Base-by-base conservation (phyloP, 192 early-diverging fungal species). In the Backusella mclennaniae region DNA sequence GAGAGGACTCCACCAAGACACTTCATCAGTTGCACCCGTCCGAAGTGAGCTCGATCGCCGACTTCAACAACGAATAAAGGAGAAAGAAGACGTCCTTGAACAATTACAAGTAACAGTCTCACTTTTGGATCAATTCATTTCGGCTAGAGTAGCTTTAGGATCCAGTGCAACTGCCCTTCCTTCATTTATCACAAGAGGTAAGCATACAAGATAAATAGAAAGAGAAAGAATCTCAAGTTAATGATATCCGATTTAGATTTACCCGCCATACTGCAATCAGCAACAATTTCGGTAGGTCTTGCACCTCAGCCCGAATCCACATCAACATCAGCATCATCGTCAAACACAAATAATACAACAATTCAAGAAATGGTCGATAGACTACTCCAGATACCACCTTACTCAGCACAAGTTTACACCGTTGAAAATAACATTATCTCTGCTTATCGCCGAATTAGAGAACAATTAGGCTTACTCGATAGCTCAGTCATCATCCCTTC, bases 381-480 rank as follows among this genome's bases (percentile, higher is more conserved):
- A 70, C 26, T 76, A 23, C 39, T 76, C 23, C 75, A 76, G 36
- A 46, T 76, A 36, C 67, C 75, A 70, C 68, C 75, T 21, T 76
- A 76, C 35, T 70, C 75, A 1, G 49, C 75, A 41, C 75, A 39
- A 4, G 21, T 76, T 53, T 68, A 42, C 23, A 35, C 44, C 1
- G 26, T 76, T 46, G 75, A 76, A 76, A 68, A 29, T 6, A 76
- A 35, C 17, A 76, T 76, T 3, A 36, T 67, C 3, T 70, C 75
- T 15, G 75, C 75, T 56, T 68, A 76, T 53, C 39, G 68, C 26
- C 75, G 75, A 39, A 76, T 76, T 29, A 66, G 75, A 46, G 75
- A 76, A 19, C 75, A 76, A 67, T 31, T 76, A 12, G 49, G 39
- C 33, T 36, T 70, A 26, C 67, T 76, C 6, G 75, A 52, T 17